Evolutionary conservation across 2,329 filamentous ascomycete species (phyloP), one percentile per base, ranked within the genome.

Genomic region (Aureobasidium sp.): DNA sequence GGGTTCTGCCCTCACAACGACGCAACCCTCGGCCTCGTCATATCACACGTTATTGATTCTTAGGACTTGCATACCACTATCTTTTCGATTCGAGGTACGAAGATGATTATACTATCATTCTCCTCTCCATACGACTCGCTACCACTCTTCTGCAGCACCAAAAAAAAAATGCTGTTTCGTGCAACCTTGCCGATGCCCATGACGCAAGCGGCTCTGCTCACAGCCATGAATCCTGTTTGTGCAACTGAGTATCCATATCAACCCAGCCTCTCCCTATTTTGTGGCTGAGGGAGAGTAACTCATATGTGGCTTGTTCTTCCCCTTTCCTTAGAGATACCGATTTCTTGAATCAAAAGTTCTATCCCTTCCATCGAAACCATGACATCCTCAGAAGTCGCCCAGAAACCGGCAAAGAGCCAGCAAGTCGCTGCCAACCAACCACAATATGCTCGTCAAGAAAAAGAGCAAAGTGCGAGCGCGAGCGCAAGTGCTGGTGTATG

Each of bases 401-500:
- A 63, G 31, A 62, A 63, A 55, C 54, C 61, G 57, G 40, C 59
- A 8, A 49, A 60, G 25, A 29, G 60, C 13, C 49, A 57, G 31
- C 57, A 62, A 33, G 57, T 60, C 10, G 37, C 57, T 53, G 10
- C 55, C 35, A 60, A 29, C 9, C 46, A 35, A 38, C 49, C 58
- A 1, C 46, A 33, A 21, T 43, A 42, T 25, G 47, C 46, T 40
- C 54, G 57, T 11, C 68, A 72, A 53, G 65, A 67, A 43, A 67
- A 67, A 45, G 69, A 73, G 60, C 60, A 65, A 19, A 71, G 67
- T 58, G 65, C 70, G 17, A 72, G 68, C 50, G 70, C 68, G 7
- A 70, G 66, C 54, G 70, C 69, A 9, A 70, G 67, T 61, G 70
- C 71, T 62, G 60, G 69, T 64, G 53, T 57, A 45, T 45, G 53